phyloP scores from a whole-genome alignment of 176 grass and related monocot species.

The Oryza brachyantha region DNA sequence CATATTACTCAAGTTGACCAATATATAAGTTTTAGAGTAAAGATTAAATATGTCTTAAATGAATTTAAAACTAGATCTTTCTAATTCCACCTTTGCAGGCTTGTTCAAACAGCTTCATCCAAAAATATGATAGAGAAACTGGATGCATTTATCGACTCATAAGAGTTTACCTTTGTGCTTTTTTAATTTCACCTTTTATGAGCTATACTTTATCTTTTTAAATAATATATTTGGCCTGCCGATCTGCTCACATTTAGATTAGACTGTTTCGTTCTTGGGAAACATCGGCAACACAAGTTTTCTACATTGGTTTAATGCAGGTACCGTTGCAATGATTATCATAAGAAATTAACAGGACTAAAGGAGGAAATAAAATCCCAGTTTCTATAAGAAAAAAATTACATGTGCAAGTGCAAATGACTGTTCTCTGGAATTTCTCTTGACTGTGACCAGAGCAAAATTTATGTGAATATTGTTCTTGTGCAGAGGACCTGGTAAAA shows the following conservation, averaged over 20 bases:
- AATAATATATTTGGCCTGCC: neutral
- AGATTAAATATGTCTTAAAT: neutral
- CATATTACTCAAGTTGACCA: neutral
- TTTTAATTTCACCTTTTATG: neutral
- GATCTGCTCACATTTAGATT: neutral
- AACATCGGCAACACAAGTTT: neutral
- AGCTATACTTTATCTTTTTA: neutral
- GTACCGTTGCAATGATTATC: neutral
- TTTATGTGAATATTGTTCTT: slow-evolving; percentile 32
- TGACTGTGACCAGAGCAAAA: slow-evolving; percentile 19
- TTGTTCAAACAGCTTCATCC: neutral
- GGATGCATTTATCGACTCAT: neutral
- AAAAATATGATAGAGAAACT: neutral
- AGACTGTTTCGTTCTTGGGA: neutral
- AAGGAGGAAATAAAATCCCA: neutral
- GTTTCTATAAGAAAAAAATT: neutral
- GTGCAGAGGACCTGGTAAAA: slow-evolving; percentile 83
- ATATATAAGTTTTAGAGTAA: neutral
- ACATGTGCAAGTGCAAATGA: neutral
- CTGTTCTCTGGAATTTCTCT: slow-evolving; percentile 15
- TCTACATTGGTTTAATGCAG: neutral
- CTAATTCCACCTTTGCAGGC: neutral
- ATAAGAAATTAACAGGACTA: neutral
- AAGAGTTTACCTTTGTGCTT: neutral
- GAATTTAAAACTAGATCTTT: neutral